Evolutionary conservation across 345 rosid genomes (phyloP), one percentile per base, ranked within the genome.

Genomic region (Combretum micranthum): DNA sequence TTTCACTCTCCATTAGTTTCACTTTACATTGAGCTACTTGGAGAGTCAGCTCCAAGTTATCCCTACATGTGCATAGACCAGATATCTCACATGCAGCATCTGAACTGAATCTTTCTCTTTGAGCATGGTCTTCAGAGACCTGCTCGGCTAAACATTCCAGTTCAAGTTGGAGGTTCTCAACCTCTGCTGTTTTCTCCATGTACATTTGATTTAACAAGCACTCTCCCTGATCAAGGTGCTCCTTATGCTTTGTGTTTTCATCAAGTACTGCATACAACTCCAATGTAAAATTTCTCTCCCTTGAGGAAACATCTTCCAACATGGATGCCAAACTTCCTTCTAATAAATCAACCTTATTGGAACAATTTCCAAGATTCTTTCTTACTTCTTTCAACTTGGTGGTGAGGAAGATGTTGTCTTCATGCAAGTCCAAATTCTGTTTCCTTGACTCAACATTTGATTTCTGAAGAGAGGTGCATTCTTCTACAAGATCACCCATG

Each of bases 291-390:
- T 61, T 64, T 64, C 66, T 61, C 62, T 71, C 86, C 59, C 71
- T 75, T 4, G 52, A 42, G 17, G 78, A 66, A 62, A 64, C 61
- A n/a, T 72, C 75, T 69, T 81, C 72, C 51, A 73, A 56, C 44
- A 81, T 56, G 20, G 66, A 64, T 57, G 67, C 65, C 42, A 84
- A 49, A 23, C 66, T 73, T 58, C 70, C 75, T 59, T 77, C 81
- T 44, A 81, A 53, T 50, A 15, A 62, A 23, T 52, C 54, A 42
- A 78, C 59, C 50, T 61, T 79, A 20, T 43, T 50, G 32, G 77
- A 57, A 57, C 68, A 75, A 44, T 70, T 68, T 13, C 55, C 56
- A 44, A 77, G 53, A 42, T 46, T 61, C 53, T 55, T 57, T 19
- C 61, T 53, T 8, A 72, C 47, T 25, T 57, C 71, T 18, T 52